Conservation (phyloP, 495 filamentous ascomycete genomes). For the Mycothermus thermophilus region DNA sequence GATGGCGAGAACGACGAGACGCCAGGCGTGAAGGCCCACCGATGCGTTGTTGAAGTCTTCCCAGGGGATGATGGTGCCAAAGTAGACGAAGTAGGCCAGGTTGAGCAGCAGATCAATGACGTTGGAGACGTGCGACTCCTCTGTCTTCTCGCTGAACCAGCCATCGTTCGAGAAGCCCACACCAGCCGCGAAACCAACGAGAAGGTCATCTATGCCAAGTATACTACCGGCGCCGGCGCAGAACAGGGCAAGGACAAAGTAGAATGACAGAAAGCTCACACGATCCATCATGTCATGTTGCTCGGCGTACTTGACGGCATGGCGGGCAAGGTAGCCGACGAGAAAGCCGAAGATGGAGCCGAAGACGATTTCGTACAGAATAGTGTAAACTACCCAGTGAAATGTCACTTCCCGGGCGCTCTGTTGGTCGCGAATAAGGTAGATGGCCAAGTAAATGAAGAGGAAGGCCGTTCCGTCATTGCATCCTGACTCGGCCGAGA, state of each 20-base stretch:
- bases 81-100: slow-evolving; percentile 93
- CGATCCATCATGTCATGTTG: slow-evolving; percentile 76
- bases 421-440: slow-evolving; percentile 68
- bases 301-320: slow-evolving; percentile 83
- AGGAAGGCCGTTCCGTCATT: slow-evolving; percentile 99
- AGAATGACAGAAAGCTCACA: slow-evolving; percentile 96
- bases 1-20: slow-evolving; percentile 74
- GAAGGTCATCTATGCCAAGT: slow-evolving; percentile 86
- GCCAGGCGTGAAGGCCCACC: slow-evolving; percentile 70
- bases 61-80: slow-evolving; percentile 97
- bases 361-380: slow-evolving; percentile 93
- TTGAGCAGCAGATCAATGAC: slow-evolving; percentile 97
- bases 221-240: slow-evolving; percentile 90
- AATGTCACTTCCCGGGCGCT: slow-evolving; percentile 54
- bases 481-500: slow-evolving; percentile 96
- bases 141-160: slow-evolving; percentile 97
- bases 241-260: slow-evolving; percentile 93
- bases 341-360: slow-evolving; percentile 80
- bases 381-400: slow-evolving; percentile 81
- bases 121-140: slow-evolving; percentile 97
- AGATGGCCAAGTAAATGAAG: slow-evolving; percentile 86
- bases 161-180: slow-evolving; percentile 98
- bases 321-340: slow-evolving; percentile 78
- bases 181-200: slow-evolving; percentile 88
- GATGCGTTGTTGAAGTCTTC: slow-evolving; percentile 58